Percentiles rank a stretch among this genome's conserved stretches.
Conservation (phyloP, 306 rosid genomes). For the Biancaea sappan region DNA sequence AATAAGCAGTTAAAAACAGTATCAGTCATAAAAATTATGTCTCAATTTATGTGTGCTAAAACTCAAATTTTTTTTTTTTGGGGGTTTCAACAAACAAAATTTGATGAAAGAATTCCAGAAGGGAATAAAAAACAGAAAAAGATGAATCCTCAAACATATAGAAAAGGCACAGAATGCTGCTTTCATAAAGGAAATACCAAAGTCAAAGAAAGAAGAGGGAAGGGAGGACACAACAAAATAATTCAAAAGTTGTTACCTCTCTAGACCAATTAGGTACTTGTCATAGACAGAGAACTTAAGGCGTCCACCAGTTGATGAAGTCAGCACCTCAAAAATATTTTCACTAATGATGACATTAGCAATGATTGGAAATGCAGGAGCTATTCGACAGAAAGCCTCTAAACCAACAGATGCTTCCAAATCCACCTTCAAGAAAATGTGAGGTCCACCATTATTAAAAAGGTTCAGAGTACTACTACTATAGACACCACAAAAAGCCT, state of each 20-base stretch:
- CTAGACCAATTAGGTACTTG: constrained; percentile 76
- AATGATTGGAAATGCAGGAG: constrained; percentile 88
- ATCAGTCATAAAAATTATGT: too few species aligned
- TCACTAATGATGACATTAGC: constrained; percentile 78
- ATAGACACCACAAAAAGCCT: constrained; percentile 4
- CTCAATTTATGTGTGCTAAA: background rate
- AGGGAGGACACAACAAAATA: background rate
- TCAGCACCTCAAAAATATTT: constrained; percentile 82
- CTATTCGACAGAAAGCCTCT: constrained; percentile 93
- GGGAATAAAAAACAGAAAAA: background rate
- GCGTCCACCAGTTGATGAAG: constrained; percentile 66
- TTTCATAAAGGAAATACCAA: constrained; percentile 9
- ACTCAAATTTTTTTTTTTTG: background rate
- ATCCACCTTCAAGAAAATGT: constrained; percentile 59
- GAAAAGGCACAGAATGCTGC: background rate
- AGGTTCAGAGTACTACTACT: constrained; percentile 25
- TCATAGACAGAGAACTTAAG: constrained; percentile 78
- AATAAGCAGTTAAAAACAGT: too few species aligned
- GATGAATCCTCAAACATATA: constrained; percentile 6
- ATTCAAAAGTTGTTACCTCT: constrained; percentile 57
- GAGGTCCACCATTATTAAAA: constrained; percentile 28
- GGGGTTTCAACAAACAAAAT: too few species aligned
- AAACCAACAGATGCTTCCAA: constrained; percentile 74
- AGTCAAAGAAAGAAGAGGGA: constrained; percentile 1
- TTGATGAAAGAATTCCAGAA: background rate